phyloP scores from a whole-genome alignment of 345 rosid species.

The Reutealis trisperma region DNA sequence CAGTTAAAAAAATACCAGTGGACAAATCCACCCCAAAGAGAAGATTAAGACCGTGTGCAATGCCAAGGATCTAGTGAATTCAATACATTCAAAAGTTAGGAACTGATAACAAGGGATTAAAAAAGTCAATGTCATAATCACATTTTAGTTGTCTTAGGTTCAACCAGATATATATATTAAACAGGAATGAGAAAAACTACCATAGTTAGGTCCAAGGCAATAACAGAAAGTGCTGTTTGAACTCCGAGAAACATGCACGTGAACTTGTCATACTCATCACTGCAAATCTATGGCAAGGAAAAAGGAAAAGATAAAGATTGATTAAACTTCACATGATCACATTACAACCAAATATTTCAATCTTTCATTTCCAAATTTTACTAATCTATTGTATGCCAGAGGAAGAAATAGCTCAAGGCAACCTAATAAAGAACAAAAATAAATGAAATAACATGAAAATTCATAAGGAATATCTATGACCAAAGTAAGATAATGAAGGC shows the following conservation, averaged over 20 bases:
- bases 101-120: not conserved
- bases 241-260: conserved; percentile 79
- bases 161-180: not conserved
- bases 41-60: conserved; percentile 91
- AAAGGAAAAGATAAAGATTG: not conserved
- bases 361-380: conserved; percentile 3
- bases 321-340: not conserved
- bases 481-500: not conserved
- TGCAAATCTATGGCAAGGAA: conserved; percentile 62
- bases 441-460: not conserved
- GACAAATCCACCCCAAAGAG: conserved; percentile 81
- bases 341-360: not conserved
- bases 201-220: conserved; percentile 79
- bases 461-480: not conserved
- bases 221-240: conserved; percentile 77
- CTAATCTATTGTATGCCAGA: not conserved
- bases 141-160: not conserved
- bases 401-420: not conserved
- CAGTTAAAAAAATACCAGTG: conserved; percentile 79
- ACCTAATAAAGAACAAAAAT: not conserved
- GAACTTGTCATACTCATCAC: conserved; percentile 78
- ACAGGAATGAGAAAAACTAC: conserved; percentile 38
- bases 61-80: conserved; percentile 75
- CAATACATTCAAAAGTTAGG: conserved; percentile 25
- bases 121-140: not conserved